phyloP scores from a whole-genome alignment of 148 eudicot species.

The Drosera capensis region DNA sequence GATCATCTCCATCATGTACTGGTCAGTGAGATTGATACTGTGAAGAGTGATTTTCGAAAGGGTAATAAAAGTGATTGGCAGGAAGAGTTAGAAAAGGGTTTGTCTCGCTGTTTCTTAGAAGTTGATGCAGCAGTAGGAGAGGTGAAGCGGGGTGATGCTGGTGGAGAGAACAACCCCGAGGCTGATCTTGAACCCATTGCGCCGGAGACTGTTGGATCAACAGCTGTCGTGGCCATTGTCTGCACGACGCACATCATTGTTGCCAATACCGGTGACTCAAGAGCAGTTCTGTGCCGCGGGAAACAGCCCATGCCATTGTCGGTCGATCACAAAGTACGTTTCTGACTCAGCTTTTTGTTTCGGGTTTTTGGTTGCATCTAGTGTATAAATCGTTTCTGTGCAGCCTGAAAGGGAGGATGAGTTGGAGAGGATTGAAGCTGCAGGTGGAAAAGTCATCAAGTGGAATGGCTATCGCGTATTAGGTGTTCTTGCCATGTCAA shows the following conservation, averaged over 20 bases:
- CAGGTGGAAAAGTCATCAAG: slow-evolving; percentile 56
- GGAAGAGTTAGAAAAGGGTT: slow-evolving; percentile 28
- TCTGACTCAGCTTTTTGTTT: not conserved
- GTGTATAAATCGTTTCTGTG: not conserved
- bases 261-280: slow-evolving; percentile 66
- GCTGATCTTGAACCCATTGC: slow-evolving; percentile 26
- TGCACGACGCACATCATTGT: slow-evolving; percentile 50
- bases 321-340: slow-evolving; percentile 44
- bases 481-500: slow-evolving; percentile 72
- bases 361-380: not conserved
- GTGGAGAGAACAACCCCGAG: slow-evolving; percentile 7
- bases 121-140: slow-evolving; percentile 49
- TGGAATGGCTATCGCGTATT: slow-evolving; percentile 65
- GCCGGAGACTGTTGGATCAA: slow-evolving; percentile 59
- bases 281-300: slow-evolving; percentile 67
- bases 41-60: slow-evolving; percentile 4
- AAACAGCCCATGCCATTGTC: slow-evolving; percentile 49
- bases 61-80: slow-evolving; percentile 13
- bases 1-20: slow-evolving; percentile 42
- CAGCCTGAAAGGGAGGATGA: slow-evolving; percentile 62
- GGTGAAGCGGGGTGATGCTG: slow-evolving; percentile 10
- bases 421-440: slow-evolving; percentile 56
- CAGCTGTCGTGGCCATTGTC: slow-evolving; percentile 57
- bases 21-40: slow-evolving; percentile 23
- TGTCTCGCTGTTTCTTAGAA: slow-evolving; percentile 28